Percentiles rank a stretch among this genome's conserved stretches.
phyloP scores from a whole-genome alignment of 176 grass and related monocot genomes.

The Luzula sylvatica region DNA sequence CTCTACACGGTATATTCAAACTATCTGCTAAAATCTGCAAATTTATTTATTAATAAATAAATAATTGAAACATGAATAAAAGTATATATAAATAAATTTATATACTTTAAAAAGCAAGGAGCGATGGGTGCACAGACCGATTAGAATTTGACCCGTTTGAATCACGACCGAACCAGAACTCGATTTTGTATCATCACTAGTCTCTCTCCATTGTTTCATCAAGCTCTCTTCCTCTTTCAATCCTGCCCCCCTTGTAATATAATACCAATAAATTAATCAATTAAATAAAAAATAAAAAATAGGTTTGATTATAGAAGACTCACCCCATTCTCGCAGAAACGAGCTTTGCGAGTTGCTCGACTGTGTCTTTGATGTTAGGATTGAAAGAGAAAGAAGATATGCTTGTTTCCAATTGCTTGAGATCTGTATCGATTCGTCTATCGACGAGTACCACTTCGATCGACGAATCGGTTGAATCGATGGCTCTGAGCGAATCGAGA shows the following conservation, averaged over 20 bases:
- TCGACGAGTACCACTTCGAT: conserved; percentile 68
- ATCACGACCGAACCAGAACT: conserved; percentile 66
- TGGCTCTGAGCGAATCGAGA: conserved; percentile 49
- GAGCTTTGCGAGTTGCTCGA: conserved; percentile 70
- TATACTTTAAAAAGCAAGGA: conserved; percentile 88
- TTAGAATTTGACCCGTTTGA: conserved; percentile 57
- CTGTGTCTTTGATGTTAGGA: conserved; percentile 46
- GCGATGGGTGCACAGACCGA: conserved; percentile 87
- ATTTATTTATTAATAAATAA: conserved; percentile 7
- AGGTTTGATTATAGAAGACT: conserved; percentile 11
- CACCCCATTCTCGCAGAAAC: conserved; percentile 82
- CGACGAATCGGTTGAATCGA: conserved; percentile 48
- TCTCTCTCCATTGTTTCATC: conserved; percentile 64
- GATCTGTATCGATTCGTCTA: conserved; percentile 50
- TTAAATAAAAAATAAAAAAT: conserved; percentile 1
- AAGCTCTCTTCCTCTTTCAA: conserved; percentile 56
- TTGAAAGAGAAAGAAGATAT: conserved; percentile 30
- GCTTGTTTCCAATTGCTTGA: conserved; percentile 44
- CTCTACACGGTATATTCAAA: conserved; percentile 78
- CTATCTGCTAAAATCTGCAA: conserved; percentile 75
- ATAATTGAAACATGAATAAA: conserved; percentile 8
- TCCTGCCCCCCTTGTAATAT: conserved; percentile 35
- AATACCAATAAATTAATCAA: neutral
- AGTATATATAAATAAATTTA: neutral
- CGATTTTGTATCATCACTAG: conserved; percentile 40